Conservation (phyloP, 371 early-diverging fungal species). For the Apophysomyces elegans region DNA sequence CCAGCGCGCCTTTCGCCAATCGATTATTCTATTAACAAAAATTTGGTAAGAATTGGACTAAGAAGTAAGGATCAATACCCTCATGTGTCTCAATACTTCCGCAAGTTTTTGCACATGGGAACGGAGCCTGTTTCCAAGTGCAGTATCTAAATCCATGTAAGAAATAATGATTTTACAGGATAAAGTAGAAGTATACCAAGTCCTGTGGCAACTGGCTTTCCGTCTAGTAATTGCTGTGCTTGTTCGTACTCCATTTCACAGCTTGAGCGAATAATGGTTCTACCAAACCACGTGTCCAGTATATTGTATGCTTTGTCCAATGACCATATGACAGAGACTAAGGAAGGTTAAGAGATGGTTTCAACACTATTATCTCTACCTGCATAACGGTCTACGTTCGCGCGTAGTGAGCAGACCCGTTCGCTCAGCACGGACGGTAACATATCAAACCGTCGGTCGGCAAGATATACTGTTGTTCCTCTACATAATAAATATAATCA, state of each 20-base stretch:
- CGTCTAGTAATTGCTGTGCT: constrained; percentile 88
- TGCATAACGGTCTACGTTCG: constrained; percentile 81
- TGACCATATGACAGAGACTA: constrained; percentile 79
- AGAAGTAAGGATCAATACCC: constrained; percentile 33
- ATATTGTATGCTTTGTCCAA: constrained; percentile 60
- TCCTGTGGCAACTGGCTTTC: constrained; percentile 50
- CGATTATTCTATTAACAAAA: constrained; percentile 51
- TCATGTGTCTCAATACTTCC: constrained; percentile 57
- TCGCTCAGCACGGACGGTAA: constrained; percentile 94
- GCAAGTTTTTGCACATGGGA: constrained; percentile 58
- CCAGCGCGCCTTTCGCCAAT: constrained; percentile 67
- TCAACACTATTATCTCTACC: constrained; percentile 35
- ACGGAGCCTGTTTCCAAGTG: constrained; percentile 51
- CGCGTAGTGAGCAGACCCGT: constrained; percentile 83
- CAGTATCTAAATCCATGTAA: constrained; percentile 26
- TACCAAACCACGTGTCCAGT: constrained; percentile 71
- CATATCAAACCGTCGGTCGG: constrained; percentile 96
- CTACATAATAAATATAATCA: constrained; percentile 35
- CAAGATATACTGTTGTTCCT: constrained; percentile 95
- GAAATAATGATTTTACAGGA: not conserved
- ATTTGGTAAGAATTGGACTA: not conserved
- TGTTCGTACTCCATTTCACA: constrained; percentile 92
- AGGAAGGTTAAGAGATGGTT: constrained; percentile 22
- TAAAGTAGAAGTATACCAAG: constrained; percentile 29
- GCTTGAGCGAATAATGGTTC: constrained; percentile 82